Conservation (phyloP, 805 yeast genomes). For the Metahyphopichia silvanorum region DNA sequence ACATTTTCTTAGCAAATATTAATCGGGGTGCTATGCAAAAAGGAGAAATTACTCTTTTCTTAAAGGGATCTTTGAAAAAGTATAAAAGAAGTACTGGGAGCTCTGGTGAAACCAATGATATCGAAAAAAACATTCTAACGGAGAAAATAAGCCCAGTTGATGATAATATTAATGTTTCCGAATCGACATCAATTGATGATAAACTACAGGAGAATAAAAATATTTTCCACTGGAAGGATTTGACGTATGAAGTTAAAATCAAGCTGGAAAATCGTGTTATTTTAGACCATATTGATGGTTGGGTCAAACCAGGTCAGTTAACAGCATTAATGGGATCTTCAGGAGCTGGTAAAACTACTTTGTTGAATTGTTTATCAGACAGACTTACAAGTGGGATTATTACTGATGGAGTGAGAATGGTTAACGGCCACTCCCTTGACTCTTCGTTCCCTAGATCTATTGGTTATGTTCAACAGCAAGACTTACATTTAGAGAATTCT, state of each 20-base stretch:
- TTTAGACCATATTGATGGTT: conserved; percentile 67
- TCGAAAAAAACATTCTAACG: no score
- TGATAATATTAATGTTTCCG: no score
- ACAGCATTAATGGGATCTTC: conserved; percentile 67
- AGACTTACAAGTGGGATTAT: conserved; percentile 18
- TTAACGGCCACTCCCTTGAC: conserved; percentile 21
- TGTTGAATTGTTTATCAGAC: conserved; percentile 36
- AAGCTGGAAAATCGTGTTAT: conserved; percentile 59
- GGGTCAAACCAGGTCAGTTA: conserved; percentile 80
- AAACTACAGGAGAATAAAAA: conserved; percentile 32
- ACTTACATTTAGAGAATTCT: conserved; percentile 28
- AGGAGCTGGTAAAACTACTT: conserved; percentile 46
- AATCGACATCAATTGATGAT: conserved; percentile 17
- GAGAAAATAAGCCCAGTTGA: no score
- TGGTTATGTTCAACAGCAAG: conserved; percentile 34
- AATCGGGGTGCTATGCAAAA: conserved; percentile 63
- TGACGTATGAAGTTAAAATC: conserved; percentile 66
- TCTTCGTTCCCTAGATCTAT: conserved; percentile 28
- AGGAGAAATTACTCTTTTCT: conserved; percentile 69
- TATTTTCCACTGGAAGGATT: conserved; percentile 76
- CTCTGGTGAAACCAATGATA: no score
- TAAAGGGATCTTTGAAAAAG: conserved; percentile 44
- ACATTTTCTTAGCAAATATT: conserved; percentile 52
- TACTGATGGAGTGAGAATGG: conserved; percentile 36
- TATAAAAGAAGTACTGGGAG: no score